These are phyloP conservation scores for Pseudopediastrum boryanum DNA, from an alignment of 139 green algal genomes.

Conservation along the genomic window DNA sequence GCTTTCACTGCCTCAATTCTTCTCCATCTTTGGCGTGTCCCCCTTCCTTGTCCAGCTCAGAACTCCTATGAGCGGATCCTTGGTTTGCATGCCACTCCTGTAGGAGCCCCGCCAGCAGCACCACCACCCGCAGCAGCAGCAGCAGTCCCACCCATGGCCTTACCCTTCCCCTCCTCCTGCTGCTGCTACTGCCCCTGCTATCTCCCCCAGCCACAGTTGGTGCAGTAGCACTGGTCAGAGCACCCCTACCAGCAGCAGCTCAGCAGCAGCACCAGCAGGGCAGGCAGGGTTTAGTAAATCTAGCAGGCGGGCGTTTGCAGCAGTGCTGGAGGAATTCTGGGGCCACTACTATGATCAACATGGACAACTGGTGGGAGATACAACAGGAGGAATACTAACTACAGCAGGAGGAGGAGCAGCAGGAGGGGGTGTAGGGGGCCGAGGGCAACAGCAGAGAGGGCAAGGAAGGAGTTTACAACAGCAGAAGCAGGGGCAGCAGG, in stretches of 20 bases:
- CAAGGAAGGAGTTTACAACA: background rate
- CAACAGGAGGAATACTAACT: background rate
- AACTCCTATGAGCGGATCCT: too few species aligned
- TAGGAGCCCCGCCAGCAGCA: background rate
- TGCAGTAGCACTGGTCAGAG: too few species aligned
- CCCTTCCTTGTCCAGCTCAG: too few species aligned
- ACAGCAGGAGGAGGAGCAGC: slow-evolving; percentile 11
- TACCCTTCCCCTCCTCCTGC: too few species aligned
- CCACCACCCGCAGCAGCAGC: too few species aligned
- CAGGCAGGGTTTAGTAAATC: slow-evolving; percentile 20
- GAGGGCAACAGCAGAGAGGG: background rate
- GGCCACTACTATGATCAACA: slow-evolving; percentile 54
- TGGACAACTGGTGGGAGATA: slow-evolving; percentile 26
- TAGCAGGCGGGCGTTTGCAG: slow-evolving; percentile 42
- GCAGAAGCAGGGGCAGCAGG: background rate
- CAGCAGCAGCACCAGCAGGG: too few species aligned
- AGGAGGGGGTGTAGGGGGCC: background rate
- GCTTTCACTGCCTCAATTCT: too few species aligned
- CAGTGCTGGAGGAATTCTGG: slow-evolving; percentile 64
- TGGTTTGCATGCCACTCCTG: too few species aligned
- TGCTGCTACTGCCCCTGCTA: too few species aligned
- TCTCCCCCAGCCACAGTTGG: too few species aligned
- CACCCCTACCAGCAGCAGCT: too few species aligned
- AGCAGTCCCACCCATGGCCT: background rate
- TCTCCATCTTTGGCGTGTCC: too few species aligned